These are phyloP conservation scores for Aspergillus ellipticus DNA, from an alignment of 495 filamentous ascomycete species.

Conservation along the genomic window DNA sequence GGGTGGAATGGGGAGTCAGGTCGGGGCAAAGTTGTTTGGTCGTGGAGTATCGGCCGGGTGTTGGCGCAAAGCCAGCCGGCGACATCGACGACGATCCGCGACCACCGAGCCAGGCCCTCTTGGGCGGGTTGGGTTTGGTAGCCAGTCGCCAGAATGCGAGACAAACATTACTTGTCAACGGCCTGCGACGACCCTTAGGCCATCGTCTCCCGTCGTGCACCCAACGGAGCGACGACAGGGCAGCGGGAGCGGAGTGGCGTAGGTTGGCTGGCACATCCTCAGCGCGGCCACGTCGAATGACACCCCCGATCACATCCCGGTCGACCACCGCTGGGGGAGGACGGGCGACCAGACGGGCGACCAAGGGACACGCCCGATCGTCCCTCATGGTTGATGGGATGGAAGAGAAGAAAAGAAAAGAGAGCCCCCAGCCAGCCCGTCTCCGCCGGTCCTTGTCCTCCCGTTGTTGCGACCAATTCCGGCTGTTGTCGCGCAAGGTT, in stretches of 20 bases:
- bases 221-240: neutral
- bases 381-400: no score
- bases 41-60: neutral
- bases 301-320: conserved; percentile 18
- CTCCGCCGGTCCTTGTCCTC: neutral
- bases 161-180: no score
- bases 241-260: conserved; percentile 14
- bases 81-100: neutral
- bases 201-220: neutral
- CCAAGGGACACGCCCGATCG: no score
- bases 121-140: no score
- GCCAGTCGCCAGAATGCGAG: no score
- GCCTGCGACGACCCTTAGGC: no score
- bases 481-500: neutral
- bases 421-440: neutral
- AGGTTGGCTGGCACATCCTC: conserved; percentile 20
- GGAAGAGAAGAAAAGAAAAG: neutral
- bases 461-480: neutral
- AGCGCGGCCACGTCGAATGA: conserved; percentile 31
- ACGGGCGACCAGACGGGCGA: no score
- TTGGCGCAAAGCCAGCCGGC: neutral
- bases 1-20: neutral
- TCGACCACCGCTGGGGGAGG: neutral
- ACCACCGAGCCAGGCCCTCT: neutral
- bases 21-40: neutral